Evolutionary conservation across 2,329 filamentous ascomycete genomes (phyloP).

Genomic region (Xylariaceae sp.): DNA sequence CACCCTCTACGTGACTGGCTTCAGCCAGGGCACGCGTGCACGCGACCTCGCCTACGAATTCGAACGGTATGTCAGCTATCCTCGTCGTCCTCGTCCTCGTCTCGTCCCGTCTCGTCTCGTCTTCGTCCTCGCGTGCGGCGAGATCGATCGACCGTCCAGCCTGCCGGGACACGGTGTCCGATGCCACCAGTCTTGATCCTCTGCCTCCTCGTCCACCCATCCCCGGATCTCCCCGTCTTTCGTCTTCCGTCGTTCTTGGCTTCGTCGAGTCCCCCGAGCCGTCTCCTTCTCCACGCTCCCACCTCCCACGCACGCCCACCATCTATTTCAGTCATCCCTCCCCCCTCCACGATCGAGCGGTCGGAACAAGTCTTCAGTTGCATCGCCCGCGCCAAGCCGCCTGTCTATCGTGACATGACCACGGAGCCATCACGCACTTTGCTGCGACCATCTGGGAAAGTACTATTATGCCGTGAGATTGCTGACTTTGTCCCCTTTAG

Average conservation of each 20-base stretch:
- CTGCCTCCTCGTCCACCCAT: slow-evolving; percentile 33
- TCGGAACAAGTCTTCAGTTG: slow-evolving; percentile 34
- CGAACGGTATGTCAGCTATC: slow-evolving; percentile 90
- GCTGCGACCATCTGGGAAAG: slow-evolving; percentile 32
- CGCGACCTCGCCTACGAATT: slow-evolving; percentile 99
- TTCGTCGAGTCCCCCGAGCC: slow-evolving; percentile 38
- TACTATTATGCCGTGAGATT: slow-evolving; percentile 30
- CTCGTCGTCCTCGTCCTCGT: slow-evolving; percentile 22
- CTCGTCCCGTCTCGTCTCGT: slow-evolving; percentile 1
- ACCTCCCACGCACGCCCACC: slow-evolving; percentile 31
- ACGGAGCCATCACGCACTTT: slow-evolving; percentile 30
- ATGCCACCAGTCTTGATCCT: slow-evolving; percentile 30
- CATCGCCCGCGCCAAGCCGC: slow-evolving; percentile 34
- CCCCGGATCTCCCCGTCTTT: slow-evolving; percentile 31
- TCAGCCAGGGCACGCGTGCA: slow-evolving; percentile 96
- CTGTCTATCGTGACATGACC: slow-evolving; percentile 32
- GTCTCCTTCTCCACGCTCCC: slow-evolving; percentile 30
- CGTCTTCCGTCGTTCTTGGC: slow-evolving; percentile 32
- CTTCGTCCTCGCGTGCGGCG: slow-evolving; percentile 38
- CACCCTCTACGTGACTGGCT: slow-evolving; percentile 97
- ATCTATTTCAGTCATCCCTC: slow-evolving; percentile 35
- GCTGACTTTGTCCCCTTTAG: slow-evolving; percentile 50
- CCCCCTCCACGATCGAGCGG: slow-evolving; percentile 44
- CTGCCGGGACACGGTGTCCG: slow-evolving; percentile 33
- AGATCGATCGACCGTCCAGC: slow-evolving; percentile 41